Evolutionary conservation across 164 flowering plant genomes (phyloP).

Genomic region (Tetrastigma voinierianum): DNA sequence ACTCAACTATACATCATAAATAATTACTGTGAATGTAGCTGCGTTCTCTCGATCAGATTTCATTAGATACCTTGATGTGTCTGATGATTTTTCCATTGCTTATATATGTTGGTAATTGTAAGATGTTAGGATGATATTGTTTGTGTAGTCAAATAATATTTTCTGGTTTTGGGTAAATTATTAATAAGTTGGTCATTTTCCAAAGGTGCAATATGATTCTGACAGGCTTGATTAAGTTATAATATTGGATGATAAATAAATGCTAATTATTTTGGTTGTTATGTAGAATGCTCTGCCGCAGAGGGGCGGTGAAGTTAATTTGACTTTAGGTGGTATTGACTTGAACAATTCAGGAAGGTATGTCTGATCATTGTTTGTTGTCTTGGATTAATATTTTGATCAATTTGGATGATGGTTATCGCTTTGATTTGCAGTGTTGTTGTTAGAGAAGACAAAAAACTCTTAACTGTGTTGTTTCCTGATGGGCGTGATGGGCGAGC

Average conservation of each 20-base stretch:
- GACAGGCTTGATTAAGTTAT: too few species aligned
- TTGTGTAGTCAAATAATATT: background rate
- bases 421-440: slow-evolving; percentile 70
- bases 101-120: background rate
- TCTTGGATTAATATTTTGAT: background rate
- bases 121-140: background rate
- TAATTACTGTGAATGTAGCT: too few species aligned
- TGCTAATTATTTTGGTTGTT: slow-evolving; percentile 13
- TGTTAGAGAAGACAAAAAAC: slow-evolving; percentile 92
- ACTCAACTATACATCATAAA: background rate
- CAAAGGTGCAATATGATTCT: background rate
- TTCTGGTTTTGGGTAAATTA: background rate
- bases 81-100: background rate
- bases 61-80: too few species aligned
- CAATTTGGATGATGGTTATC: slow-evolving; percentile 7
- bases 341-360: slow-evolving; percentile 99
- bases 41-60: too few species aligned
- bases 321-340: slow-evolving; percentile 97
- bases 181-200: background rate
- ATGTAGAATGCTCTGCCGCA: slow-evolving; percentile 89
- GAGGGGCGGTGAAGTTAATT: slow-evolving; percentile 94
- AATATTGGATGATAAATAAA: background rate
- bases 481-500: slow-evolving; percentile 99
- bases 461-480: slow-evolving; percentile 93
- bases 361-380: slow-evolving; percentile 4